phyloP scores from a whole-genome alignment of 2,329 filamentous ascomycete genomes.

The Cordyceps sp. region DNA sequence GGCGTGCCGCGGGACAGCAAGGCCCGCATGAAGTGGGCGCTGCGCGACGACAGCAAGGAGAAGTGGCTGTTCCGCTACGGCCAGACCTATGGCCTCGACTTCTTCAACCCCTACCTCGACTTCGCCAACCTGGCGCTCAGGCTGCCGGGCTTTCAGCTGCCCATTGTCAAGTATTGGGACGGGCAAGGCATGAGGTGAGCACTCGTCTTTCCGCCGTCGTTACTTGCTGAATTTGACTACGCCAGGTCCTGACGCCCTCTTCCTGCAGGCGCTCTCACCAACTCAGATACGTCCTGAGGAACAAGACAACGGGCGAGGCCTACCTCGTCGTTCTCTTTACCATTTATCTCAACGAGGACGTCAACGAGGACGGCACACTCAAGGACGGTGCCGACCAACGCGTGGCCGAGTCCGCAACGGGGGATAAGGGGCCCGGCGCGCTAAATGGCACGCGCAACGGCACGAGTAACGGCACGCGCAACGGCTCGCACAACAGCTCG shows the following conservation, averaged over 20 bases:
- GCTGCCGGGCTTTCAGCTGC: slow-evolving; percentile 55
- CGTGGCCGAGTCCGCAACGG: slow-evolving; percentile 4
- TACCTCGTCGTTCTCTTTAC: slow-evolving; percentile 74
- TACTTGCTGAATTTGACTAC: too few relatives aligned
- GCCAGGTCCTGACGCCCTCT: slow-evolving; percentile 5
- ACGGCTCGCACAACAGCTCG: too few relatives aligned
- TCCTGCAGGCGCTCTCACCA: slow-evolving; percentile 53
- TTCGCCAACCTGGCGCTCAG: slow-evolving; percentile 58
- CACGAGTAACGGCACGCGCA: too few relatives aligned
- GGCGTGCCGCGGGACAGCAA: slow-evolving; percentile 35
- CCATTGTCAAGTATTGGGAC: slow-evolving; percentile 66
- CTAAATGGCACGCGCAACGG: slow-evolving; percentile 1
- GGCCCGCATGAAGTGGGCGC: slow-evolving; percentile 42
- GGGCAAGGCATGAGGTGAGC: slow-evolving; percentile 58
- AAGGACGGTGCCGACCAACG: slow-evolving; percentile 22
- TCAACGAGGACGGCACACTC: slow-evolving; percentile 40
- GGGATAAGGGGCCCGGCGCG: slow-evolving; percentile 9
- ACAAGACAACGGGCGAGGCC: slow-evolving; percentile 53
- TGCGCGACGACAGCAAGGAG: slow-evolving; percentile 29
- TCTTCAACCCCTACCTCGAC: slow-evolving; percentile 86
- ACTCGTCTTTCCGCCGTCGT: slow-evolving; percentile 1
- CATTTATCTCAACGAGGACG: slow-evolving; percentile 51
- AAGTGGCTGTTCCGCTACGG: slow-evolving; percentile 38
- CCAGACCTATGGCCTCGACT: slow-evolving; percentile 40
- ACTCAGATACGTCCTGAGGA: slow-evolving; percentile 83